Percentiles rank a stretch among this genome's conserved stretches.
Evolutionary conservation across 2,329 filamentous ascomycete species (phyloP).

Genomic region (Uncinocarpus reesii): DNA sequence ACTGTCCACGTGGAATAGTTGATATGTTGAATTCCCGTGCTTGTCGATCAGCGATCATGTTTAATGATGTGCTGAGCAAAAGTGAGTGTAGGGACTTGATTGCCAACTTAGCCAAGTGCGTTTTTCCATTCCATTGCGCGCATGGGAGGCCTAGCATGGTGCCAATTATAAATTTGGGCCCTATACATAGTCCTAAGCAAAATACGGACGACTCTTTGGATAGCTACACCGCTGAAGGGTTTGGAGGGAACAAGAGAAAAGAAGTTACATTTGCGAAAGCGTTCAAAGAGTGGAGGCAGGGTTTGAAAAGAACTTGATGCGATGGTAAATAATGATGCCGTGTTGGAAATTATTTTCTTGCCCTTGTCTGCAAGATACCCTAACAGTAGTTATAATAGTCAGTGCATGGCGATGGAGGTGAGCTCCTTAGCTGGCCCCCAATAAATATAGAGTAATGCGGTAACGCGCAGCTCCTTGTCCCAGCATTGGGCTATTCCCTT

Average conservation of each 20-base stretch:
- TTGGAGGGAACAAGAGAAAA: not conserved
- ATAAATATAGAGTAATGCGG: no score
- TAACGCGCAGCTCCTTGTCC: no score
- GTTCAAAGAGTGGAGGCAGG: not conserved
- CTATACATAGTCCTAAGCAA: no score
- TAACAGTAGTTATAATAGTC: no score
- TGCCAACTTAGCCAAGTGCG: constrained; percentile 31
- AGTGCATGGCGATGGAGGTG: no score
- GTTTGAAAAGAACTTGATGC: not conserved
- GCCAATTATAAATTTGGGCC: constrained; percentile 31
- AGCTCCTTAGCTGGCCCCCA: no score
- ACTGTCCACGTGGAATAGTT: constrained; percentile 64
- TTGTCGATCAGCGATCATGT: constrained; percentile 43
- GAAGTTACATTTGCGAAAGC: not conserved
- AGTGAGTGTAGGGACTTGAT: constrained; percentile 34
- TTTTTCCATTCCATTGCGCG: constrained; percentile 43
- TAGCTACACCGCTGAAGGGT: not conserved
- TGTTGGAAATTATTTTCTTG: not conserved
- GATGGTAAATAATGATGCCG: no score
- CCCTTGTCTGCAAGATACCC: no score
- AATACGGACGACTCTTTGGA: not conserved
- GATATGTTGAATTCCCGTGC: constrained; percentile 48
- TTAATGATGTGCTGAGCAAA: constrained; percentile 36
- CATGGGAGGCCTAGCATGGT: constrained; percentile 42
- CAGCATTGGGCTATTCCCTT: no score